Base-by-base conservation (phyloP, 2,329 filamentous ascomycete species). In the Xylaria sp. region DNA sequence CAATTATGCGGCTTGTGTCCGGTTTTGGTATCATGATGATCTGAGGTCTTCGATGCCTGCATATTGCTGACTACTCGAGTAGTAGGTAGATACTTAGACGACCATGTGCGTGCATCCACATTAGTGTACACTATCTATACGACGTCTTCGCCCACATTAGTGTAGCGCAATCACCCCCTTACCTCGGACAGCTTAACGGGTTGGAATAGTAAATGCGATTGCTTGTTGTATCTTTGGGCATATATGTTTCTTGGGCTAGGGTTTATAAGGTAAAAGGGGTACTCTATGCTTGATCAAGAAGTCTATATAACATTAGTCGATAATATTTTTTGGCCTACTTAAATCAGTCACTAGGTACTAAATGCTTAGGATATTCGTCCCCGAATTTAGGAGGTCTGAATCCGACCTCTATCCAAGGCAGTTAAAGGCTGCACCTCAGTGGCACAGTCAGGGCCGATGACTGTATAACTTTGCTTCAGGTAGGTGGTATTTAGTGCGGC, bases 41-140 rank as follows among this genome's bases (percentile, higher is more conserved):
- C 38, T 56, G 58, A 60, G 31, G 13, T 21, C 15, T 19, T 55
- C 38, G 38, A 46, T 52, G 38, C 17, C 31, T 55, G 47, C 46
- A 61, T 55, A 29, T 7, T 59, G 57, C 49, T 59, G 49, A 59
- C 49, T 60, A 21, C 35, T 23, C 7, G n/a, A 4, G 19, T 13
- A 13, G 31, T 33, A 33, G 31, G 7, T 6, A 33, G 31, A 19
- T 17, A 38, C 35, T 7, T 17, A 35, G 41, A 53, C 43, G 57
- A 55, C 41, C n/a, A n/a, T n/a, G n/a, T 40, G 44, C 44, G 31
- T 35, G 7, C 31, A 43, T 55, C 58, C 3, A 35, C 9, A 4
- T n/a, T n/a, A n/a, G n/a, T n/a, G n/a, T n/a, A n/a, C n/a, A n/a
- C n/a, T n/a, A n/a, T n/a, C 44, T 47, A n/a, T 21, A 52, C 38